Conservation (phyloP, 441 rosid genomes). For the Melianthus villosus region DNA sequence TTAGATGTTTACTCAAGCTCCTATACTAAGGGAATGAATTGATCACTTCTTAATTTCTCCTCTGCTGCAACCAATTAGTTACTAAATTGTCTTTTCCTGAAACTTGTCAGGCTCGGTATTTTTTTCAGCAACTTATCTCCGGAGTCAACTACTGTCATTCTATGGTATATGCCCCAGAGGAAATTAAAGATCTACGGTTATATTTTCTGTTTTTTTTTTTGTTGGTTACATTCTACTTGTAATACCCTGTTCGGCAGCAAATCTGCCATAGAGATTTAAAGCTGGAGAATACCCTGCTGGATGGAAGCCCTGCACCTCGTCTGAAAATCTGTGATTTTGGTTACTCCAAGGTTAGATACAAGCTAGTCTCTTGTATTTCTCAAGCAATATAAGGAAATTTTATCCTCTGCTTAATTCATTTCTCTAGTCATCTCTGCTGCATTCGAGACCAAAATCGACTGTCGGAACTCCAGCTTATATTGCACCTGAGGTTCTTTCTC, state of each 20-base stretch:
- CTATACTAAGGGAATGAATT: too few relatives aligned
- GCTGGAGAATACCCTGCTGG: slow-evolving; percentile 79
- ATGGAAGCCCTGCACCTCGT: slow-evolving; percentile 91
- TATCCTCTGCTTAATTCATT: slow-evolving; percentile 8
- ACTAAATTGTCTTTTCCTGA: neutral
- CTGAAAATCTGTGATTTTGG: slow-evolving; percentile 94
- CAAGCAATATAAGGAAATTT: too few relatives aligned
- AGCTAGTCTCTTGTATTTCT: too few relatives aligned
- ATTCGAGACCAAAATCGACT: slow-evolving; percentile 95
- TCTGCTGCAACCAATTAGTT: too few relatives aligned
- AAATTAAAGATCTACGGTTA: slow-evolving; percentile 5
- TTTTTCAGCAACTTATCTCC: slow-evolving; percentile 94
- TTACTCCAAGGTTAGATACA: slow-evolving; percentile 60
- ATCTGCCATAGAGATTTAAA: slow-evolving; percentile 91
- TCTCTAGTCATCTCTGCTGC: slow-evolving; percentile 75
- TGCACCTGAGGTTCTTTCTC: slow-evolving; percentile 88
- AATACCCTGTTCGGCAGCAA: slow-evolving; percentile 31
- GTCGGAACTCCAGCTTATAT: slow-evolving; percentile 98
- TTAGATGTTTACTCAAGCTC: too few relatives aligned
- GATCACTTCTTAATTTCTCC: too few relatives aligned
- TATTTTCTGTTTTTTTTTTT: too few relatives aligned
- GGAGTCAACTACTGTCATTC: slow-evolving; percentile 93
- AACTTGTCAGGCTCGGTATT: slow-evolving; percentile 66
- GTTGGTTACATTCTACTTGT: slow-evolving; percentile 5
- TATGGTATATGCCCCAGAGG: slow-evolving; percentile 36